A percentile compares a stretch with the other conserved stretches of the same genome.
These are phyloP conservation scores for Penicillium salamii DNA, from an alignment of 495 filamentous ascomycete genomes.

Conservation along the genomic window DNA sequence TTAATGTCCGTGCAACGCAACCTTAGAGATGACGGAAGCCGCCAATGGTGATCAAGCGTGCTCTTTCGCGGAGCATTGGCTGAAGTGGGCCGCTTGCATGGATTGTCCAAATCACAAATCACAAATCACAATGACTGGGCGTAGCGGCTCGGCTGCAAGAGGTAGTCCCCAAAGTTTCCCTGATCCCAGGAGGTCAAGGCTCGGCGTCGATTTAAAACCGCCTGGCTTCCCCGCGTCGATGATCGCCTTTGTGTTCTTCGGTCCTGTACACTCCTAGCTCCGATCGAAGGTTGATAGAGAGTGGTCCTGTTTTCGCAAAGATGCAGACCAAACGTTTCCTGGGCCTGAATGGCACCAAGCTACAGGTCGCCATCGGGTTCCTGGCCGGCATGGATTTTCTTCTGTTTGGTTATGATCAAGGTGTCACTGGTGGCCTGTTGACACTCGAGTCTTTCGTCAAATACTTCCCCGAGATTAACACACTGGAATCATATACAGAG, in stretches of 20 bases:
- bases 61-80: background rate
- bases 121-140: background rate
- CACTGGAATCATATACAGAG: conserved; percentile 25
- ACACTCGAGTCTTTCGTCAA: conserved; percentile 52
- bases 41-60: background rate
- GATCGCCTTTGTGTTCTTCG: conserved; percentile 2
- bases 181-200: conserved; percentile 9
- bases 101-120: conserved; percentile 8
- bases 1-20: conserved; percentile 2
- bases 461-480: conserved; percentile 57
- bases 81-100: conserved; percentile 3
- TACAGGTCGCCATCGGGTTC: conserved; percentile 65
- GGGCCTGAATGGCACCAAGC: conserved; percentile 62
- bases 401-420: conserved; percentile 57
- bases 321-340: conserved; percentile 46
- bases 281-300: conserved; percentile 4
- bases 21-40: background rate
- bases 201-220: conserved; percentile 19
- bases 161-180: conserved; percentile 4
- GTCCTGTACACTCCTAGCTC: background rate
- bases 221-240: conserved; percentile 12
- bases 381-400: conserved; percentile 72
- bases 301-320: conserved; percentile 6
- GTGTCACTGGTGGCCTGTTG: conserved; percentile 59
- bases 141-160: conserved; percentile 16